Base-by-base conservation (phyloP, 495 filamentous ascomycete species). In the Cercophora scortea region DNA sequence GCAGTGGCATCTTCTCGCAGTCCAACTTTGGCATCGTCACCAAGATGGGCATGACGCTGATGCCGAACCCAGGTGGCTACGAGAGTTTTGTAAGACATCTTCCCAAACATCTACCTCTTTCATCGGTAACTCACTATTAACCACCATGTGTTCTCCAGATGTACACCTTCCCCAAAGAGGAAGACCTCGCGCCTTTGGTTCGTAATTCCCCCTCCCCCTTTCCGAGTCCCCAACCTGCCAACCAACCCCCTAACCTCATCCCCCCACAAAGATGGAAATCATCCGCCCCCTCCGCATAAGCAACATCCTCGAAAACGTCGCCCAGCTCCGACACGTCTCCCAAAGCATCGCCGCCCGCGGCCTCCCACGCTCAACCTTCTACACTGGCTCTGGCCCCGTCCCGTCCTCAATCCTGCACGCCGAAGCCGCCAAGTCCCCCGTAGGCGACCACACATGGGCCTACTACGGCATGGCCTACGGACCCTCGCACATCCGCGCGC, bases 401-500 rank as follows among this genome's bases (percentile, higher is more conserved):
- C 68, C 75, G 3, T 48, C 60, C 13, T 65, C 67, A 1, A 57
- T 66, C 1, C 55, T 77, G 10, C 64, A 71, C 45, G 58, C 58
- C 17, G 63, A 65, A 1, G 69, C 69, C 1, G 64, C 67, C 34
- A 64, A 65, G n/a, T 60, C 70, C 2, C 61, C 67, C 4, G 53
- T 70, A 8, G 75, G 75, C 6, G 69, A 72, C 50, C 59, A 68
- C 56, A 61, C 72, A 2, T 83, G 79, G 79, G 70, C 74, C 33
- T 79, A 80, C 62, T 83, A 81, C 61, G 77, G 77, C 16, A 71
- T 73, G 18, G 58, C 76, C 11, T 80, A 82, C 59, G 74, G 79
- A 0, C 69, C 78, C 0, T 45, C 63, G 19, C 63, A 73, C 35
- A 64, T 72, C 36, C 70, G 74, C 32, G 59, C 71, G 1, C 61